Evolutionary conservation across 177 flowering plant species (phyloP).

Genomic region (Viscum album): DNA sequence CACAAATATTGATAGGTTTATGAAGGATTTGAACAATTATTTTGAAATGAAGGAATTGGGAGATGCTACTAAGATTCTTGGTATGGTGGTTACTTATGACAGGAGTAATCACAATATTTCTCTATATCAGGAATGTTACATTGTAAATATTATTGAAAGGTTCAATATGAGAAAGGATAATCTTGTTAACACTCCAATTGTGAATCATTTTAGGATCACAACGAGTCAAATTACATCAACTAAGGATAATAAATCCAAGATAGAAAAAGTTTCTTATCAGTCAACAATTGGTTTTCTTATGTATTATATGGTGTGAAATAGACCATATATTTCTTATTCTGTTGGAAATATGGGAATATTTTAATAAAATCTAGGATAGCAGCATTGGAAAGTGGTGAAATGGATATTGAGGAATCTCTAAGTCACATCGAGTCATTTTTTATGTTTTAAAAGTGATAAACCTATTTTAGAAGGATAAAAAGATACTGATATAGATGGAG

Average conservation of each 20-base stretch:
- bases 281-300: too few relatives aligned
- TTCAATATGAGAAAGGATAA: too few relatives aligned
- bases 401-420: neutral
- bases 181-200: too few relatives aligned
- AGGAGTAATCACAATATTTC: neutral
- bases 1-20: neutral
- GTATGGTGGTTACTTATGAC: neutral
- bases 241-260: too few relatives aligned
- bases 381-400: neutral
- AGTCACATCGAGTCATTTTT: neutral
- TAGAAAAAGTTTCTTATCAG: too few relatives aligned
- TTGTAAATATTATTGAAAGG: neutral
- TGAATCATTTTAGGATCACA: too few relatives aligned
- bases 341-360: too few relatives aligned
- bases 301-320: too few relatives aligned
- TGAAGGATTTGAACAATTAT: neutral
- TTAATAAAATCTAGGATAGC: too few relatives aligned
- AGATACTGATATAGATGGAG: neutral
- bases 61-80: neutral
- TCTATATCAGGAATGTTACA: neutral
- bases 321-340: too few relatives aligned
- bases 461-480: neutral
- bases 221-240: too few relatives aligned
- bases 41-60: neutral
- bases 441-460: neutral